Conservation (phyloP, 441 rosid species). For the Populus trichocarpa region DNA sequence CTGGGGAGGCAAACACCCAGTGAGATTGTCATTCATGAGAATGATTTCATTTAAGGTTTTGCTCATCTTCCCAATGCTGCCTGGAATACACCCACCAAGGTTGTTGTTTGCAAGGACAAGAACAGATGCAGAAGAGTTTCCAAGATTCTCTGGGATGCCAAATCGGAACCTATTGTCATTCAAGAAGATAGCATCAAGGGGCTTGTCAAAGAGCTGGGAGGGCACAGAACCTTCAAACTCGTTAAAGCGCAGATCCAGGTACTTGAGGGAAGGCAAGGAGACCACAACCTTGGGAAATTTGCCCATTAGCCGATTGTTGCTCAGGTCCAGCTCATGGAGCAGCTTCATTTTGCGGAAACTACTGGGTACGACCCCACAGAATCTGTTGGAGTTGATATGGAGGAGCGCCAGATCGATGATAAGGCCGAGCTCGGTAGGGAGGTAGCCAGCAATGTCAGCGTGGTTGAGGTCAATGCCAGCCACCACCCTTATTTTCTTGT, state of each 20-base stretch:
- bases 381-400: constrained; percentile 77
- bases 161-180: constrained; percentile 73
- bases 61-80: constrained; percentile 55
- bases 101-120: constrained; percentile 73
- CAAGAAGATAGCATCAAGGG: constrained; percentile 67
- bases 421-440: constrained; percentile 68
- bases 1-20: constrained; percentile 69
- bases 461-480: constrained; percentile 76
- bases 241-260: constrained; percentile 63
- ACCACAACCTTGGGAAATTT: constrained; percentile 53
- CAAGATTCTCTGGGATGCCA: constrained; percentile 57
- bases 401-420: constrained; percentile 60
- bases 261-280: constrained; percentile 48
- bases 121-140: constrained; percentile 57
- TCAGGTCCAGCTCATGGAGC: constrained; percentile 72
- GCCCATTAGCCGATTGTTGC: constrained; percentile 83
- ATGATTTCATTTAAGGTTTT: constrained; percentile 59
- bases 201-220: constrained; percentile 46
- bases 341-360: constrained; percentile 44
- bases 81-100: constrained; percentile 69
- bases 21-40: constrained; percentile 46
- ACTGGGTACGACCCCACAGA: constrained; percentile 71
- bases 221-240: constrained; percentile 79
- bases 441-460: constrained; percentile 88
- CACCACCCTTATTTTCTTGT: constrained; percentile 43